phyloP scores from a whole-genome alignment of 2,329 filamentous ascomycete species.

The Clonostachys rhizophaga region DNA sequence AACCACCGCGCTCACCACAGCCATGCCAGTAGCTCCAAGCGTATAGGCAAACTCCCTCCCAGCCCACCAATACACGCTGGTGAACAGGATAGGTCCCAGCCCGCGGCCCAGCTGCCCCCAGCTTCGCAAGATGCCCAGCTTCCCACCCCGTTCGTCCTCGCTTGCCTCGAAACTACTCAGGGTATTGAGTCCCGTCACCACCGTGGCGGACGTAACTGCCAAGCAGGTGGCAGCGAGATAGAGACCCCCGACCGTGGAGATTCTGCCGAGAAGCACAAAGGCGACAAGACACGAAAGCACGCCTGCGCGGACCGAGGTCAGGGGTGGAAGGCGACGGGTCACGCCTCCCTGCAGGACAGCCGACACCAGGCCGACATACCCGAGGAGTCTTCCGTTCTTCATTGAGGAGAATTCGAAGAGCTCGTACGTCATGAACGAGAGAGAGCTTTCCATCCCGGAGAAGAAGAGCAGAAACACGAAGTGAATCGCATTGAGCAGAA shows the following conservation, averaged over 20 bases:
- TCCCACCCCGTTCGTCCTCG: slow-evolving; percentile 75
- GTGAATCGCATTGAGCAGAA: slow-evolving; percentile 78
- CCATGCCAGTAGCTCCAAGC: slow-evolving; percentile 75
- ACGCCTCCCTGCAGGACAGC: slow-evolving; percentile 92
- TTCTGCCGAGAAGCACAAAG: slow-evolving; percentile 72
- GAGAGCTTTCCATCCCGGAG: slow-evolving; percentile 95
- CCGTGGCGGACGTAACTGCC: slow-evolving; percentile 87
- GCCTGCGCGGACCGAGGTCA: slow-evolving; percentile 75
- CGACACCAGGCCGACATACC: slow-evolving; percentile 86
- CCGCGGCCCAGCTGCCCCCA: slow-evolving; percentile 86
- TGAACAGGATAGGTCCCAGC: slow-evolving; percentile 84
- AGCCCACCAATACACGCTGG: slow-evolving; percentile 97
- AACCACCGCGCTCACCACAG: slow-evolving; percentile 65
- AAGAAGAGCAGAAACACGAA: slow-evolving; percentile 94
- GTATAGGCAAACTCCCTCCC: slow-evolving; percentile 82
- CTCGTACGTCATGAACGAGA: slow-evolving; percentile 96
- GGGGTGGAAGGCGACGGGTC: slow-evolving; percentile 76
- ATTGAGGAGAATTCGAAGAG: slow-evolving; percentile 79
- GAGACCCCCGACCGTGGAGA: slow-evolving; percentile 63
- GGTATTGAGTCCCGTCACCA: slow-evolving; percentile 90
- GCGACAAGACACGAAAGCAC: slow-evolving; percentile 72
- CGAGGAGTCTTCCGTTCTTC: slow-evolving; percentile 80
- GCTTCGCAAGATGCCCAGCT: slow-evolving; percentile 76
- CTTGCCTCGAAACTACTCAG: slow-evolving; percentile 85
- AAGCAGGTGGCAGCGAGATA: slow-evolving; percentile 81